Conservation (phyloP, 352 stramenopile species). For the Halophytophthora batemanensis region DNA sequence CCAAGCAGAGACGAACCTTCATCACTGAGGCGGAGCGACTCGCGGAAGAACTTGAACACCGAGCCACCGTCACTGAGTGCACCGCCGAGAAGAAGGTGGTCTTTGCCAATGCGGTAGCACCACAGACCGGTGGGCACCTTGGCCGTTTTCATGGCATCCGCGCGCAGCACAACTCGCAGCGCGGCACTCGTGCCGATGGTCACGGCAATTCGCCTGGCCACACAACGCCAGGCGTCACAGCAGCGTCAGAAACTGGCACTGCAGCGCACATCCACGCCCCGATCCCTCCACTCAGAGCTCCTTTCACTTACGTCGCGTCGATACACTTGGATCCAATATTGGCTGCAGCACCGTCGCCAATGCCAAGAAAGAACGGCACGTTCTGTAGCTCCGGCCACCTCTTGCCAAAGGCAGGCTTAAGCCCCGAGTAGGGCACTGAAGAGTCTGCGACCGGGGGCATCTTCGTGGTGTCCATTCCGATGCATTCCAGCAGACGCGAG, state of each 20-base stretch:
- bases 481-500: constrained; percentile 62
- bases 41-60: constrained; percentile 89
- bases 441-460: constrained; percentile 73
- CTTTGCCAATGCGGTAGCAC: constrained; percentile 90
- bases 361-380: constrained; percentile 85
- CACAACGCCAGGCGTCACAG: neutral
- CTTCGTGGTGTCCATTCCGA: constrained; percentile 66
- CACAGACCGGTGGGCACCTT: constrained; percentile 90
- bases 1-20: constrained; percentile 27
- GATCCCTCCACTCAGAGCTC: neutral
- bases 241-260: constrained; percentile 2
- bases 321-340: constrained; percentile 95
- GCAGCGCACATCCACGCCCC: constrained; percentile 2
- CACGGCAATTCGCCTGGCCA: constrained; percentile 83
- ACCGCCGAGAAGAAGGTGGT: constrained; percentile 89
- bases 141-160: constrained; percentile 37
- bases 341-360: constrained; percentile 92
- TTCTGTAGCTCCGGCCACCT: constrained; percentile 71
- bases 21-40: constrained; percentile 60
- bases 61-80: constrained; percentile 96
- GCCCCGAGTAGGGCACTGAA: constrained; percentile 52
- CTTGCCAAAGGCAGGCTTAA: constrained; percentile 49
- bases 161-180: constrained; percentile 83
- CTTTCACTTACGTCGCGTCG: constrained; percentile 58
- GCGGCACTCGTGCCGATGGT: constrained; percentile 94